Evolutionary conservation across 2,329 filamentous ascomycete species (phyloP), one percentile per base, ranked within the genome.

Genomic region (Colletotrichum magnum): DNA sequence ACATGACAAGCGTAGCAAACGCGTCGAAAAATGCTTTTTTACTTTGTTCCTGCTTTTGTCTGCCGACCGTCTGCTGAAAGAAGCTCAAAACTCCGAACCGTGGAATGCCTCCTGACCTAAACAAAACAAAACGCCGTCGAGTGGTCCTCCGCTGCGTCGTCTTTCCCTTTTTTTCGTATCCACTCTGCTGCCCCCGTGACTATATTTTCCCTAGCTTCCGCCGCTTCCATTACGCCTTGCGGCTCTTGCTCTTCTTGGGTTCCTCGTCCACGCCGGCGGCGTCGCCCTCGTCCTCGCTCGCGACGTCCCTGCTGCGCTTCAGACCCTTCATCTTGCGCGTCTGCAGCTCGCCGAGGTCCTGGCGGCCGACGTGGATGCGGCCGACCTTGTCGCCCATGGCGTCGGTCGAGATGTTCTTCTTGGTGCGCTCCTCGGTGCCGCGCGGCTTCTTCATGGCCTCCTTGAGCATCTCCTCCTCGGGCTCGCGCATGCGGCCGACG

Each of bases 321-420:
- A 99, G 82, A 74, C 95, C 96, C 90, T 99, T 99, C 95, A 99
- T 98, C 90, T 99, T 99, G 78, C 96, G 91, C 61, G 95, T 97
- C 86, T 99, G 96, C 81, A 99, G 82, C 75, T 92, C 89, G 77
- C 86, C 87, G 68, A 99, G 87, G 83, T 99, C 94, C 83, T 98
- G 94, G 84, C 92, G 94, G 77, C 93, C 94, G 69, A 97, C 82
- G 80, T 99, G 96, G 72, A 99, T 93, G 74, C 94, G 91, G 72
- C 95, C 96, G 72, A 98, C 87, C 91, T 98, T 98, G 83, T 99
- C 96, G 79, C 96, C 96, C 84, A 99, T 94, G 51, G 91, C 82
- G 80, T 98, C 95, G 66, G 93, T 97, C 63, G 90, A 89, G 75
- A 99, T 92, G 81, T 99, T 99, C 92, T 99, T 99, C 92, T 97